Evolutionary conservation across 495 filamentous ascomycete genomes (phyloP), one percentile per base, ranked within the genome.

Genomic region (Penicillium simplicissimum): DNA sequence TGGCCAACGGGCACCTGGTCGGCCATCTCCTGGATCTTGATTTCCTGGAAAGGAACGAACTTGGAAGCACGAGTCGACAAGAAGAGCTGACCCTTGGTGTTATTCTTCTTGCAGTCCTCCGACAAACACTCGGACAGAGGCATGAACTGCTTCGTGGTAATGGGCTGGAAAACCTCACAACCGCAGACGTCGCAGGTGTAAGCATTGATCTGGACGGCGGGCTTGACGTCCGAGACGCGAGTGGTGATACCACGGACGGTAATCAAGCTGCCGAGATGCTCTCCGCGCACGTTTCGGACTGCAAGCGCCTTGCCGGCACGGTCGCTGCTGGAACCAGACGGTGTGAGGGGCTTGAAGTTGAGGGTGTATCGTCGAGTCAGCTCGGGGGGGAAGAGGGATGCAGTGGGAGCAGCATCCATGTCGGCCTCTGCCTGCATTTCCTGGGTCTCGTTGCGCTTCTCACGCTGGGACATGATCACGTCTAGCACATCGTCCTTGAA

Each of bases 401-500:
- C 74, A 17, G 72, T 64, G 14, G 72, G 71, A 2, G 75, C 72
- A 19, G 85, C 79, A 60, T 93, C 88, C 57, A 82, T 80, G 40
- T 87, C 85, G 33, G 84, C 85, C 61, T 93, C 89, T 61, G 85
- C 82, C 31, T 86, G 85, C 67, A 88, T 82, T 43, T 80, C 77
- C 59, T 94, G 82, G 3, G 84, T 85, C 59, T 90, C 87, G 71
- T 98, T 98, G 57, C 93, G 88, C 70, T 88, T 89, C 58, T 89
- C 85, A 63, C 95, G 89, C 74, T 96, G 92, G 9, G 90, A 89
- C 86, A 96, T 93, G 64, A 98, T 91, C 31, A 98, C 90, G 76
- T 98, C 95, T 25, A 98, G 82, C 15, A 98, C 96, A 72, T 98
- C 95, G 65, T 97, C 93, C 73, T 97, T 97, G 81, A 96, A 97